Base-by-base conservation (phyloP, 257 asterid species). In the Solanum boliviense region DNA sequence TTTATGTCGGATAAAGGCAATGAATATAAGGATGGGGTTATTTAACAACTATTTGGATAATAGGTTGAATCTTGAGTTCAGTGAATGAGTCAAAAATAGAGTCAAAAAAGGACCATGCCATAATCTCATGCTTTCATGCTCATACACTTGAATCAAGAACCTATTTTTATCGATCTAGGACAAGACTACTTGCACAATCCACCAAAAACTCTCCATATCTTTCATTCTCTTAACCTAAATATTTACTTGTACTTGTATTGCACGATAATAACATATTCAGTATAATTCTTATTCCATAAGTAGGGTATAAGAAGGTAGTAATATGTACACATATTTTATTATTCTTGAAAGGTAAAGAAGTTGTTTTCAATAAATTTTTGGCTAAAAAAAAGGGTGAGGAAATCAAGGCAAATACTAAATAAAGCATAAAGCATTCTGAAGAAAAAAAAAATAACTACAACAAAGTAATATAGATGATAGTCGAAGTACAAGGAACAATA, bases 31-130 rank as follows among this genome's bases (percentile, higher is more conserved):
- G 65, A 90, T 89, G 95, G 93, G 90, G 34, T 36, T 13, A 21
- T 75, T 46, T 82, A 72, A 31, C 38, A 2, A 29, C 38, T 32
- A 48, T 9, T 44, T 10, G 86, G 73, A 3, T 29, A 27, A 27
- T 31, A 58, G 84, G 83, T 48, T 90, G 86, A 86, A 89, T 91
- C 92, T 91, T 82, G 87, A 86, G 92, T 89, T 87, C 87, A 84
- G 89, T 81, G 91, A 92, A 85, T 89, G 35, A 82, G 94, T 93
- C 95, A 93, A 91, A 72, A 87, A 92, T 91, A 91, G 93, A 88
- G 89, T 85, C 88, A 90, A 93, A 89, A 92, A 85, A 90, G 87
- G 89, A 29, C 88, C 93, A 92, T 91, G 92, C 92, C 86, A 46
- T 48, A 82, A 48, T 82, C 68, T 86, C 88, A 38, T 86, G 71